A percentile compares a stretch with the other conserved stretches of the same genome.
These are phyloP conservation scores for Gentiana dahurica DNA, from an alignment of 257 asterid species.

Conservation along the genomic window DNA sequence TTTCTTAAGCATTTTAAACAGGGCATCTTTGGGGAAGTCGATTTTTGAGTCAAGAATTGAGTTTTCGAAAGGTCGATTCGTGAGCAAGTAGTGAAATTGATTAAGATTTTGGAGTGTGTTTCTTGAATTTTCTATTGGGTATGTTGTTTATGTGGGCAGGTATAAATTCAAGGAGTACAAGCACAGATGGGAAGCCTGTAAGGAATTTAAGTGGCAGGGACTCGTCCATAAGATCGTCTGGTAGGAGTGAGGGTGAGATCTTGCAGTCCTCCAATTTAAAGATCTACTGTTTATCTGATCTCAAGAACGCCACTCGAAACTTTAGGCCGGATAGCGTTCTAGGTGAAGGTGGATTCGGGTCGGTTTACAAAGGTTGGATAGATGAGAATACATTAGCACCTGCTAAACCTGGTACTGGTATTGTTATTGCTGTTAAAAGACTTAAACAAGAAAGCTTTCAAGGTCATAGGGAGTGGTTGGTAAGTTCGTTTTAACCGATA, in stretches of 20 bases:
- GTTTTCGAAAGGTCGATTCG: no score
- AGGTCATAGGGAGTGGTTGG: constrained; percentile 90
- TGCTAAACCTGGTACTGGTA: constrained; percentile 70
- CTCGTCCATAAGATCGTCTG: constrained; percentile 34
- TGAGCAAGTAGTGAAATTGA: no score
- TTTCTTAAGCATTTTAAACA: no score
- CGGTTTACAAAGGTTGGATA: constrained; percentile 88
- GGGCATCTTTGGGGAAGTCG: no score
- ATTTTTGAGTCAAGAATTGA: no score
- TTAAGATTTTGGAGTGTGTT: no score
- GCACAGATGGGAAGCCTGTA: constrained; percentile 29
- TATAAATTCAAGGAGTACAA: constrained; percentile 32
- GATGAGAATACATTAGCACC: constrained; percentile 56
- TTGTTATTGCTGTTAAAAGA: constrained; percentile 65
- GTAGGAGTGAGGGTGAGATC: constrained; percentile 83
- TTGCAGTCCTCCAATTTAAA: constrained; percentile 63
- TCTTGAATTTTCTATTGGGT: no score
- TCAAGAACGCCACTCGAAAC: constrained; percentile 66
- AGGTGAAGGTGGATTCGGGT: constrained; percentile 88
- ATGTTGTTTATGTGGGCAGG: constrained; percentile 23
- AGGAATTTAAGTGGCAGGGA: constrained; percentile 28
- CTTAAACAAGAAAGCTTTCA: constrained; percentile 68
- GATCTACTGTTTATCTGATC: constrained; percentile 53
- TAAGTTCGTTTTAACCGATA: constrained; percentile 19
- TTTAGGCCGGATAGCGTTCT: constrained; percentile 77